Evolutionary conservation across 805 yeast species (phyloP), one percentile per base, ranked within the genome.

Genomic region (Ogataea nitratoaversa): DNA sequence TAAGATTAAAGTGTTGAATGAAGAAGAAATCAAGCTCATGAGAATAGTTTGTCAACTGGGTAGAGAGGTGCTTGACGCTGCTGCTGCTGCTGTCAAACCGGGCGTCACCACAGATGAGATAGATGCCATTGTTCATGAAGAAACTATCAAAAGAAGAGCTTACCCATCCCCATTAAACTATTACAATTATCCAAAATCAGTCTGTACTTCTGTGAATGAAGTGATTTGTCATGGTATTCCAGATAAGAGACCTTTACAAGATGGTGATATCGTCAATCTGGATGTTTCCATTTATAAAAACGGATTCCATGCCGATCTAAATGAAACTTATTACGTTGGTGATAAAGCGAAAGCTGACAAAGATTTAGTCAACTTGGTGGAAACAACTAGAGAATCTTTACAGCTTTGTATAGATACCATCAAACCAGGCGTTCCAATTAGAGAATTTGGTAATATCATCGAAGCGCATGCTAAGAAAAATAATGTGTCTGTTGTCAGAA

Each of bases 221-320:
- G 81, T 89, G 42, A 85, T 93, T 45, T 93, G 99, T 62, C 99
- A 93, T 63, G 99, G 99, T 48, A 85, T 93, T 43, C 99, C 99
- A 20, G 99, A 93, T 65, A 75, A 85, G 66, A 76, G 90, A 40
- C 81, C 80, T 25, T 72, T 93, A 48, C 67, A 86, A 61, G 98
- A 91, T 50, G 99, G 99, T 44, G 99, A 93, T 60, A 91, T 93
- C 51, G 76, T 93, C 45, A 93, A 93, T 59, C 68, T 93, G 48
- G 99, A 93, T 61, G 86, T 93, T 36, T 76, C 96, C 3, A 63
- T 93, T 39, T 93, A 76, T 67, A 78, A 84, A 63, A 76, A 84
- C 50, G 99, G 99, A 1, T 79, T 79, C 67, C 98, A 93, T 66
- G 83, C 96, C 8, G 99, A 93, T 64, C 70, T 93, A 60, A 93